Conservation (phyloP, 2,329 filamentous ascomycete species). For the Colletotrichum sp. region DNA sequence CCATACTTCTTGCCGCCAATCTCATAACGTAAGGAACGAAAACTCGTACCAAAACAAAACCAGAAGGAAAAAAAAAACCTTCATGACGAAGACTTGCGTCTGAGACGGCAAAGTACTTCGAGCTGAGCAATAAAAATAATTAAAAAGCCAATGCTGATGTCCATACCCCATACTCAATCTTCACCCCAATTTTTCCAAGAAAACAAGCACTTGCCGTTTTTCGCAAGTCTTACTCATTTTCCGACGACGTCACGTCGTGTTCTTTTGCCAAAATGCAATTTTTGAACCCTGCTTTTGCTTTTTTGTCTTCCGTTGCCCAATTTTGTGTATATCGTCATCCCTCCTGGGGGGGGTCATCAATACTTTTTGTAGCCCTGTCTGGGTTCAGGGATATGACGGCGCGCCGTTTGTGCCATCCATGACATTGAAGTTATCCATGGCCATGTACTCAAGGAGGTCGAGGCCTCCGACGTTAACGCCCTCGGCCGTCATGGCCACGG, state of each 20-base stretch:
- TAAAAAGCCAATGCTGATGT: background rate
- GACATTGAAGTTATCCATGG: constrained; percentile 56
- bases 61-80: background rate
- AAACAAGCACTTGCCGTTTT: background rate
- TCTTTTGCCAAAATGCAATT: background rate
- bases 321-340: background rate
- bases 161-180: background rate
- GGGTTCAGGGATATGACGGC: constrained; percentile 13
- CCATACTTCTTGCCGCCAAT: background rate
- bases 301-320: background rate
- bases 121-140: background rate
- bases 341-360: background rate
- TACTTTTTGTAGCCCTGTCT: background rate
- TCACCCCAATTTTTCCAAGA: background rate
- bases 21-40: background rate
- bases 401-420: constrained; percentile 22
- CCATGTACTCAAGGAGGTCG: constrained; percentile 72
- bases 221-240: background rate
- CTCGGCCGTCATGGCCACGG: constrained; percentile 70
- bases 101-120: background rate
- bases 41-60: background rate
- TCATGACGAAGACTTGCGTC: background rate
- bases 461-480: constrained; percentile 71
- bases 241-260: background rate
- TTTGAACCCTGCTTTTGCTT: background rate